These are phyloP conservation scores for Dalbergia cochinchinensis DNA, from an alignment of 306 rosid genomes.

Conservation along the genomic window DNA sequence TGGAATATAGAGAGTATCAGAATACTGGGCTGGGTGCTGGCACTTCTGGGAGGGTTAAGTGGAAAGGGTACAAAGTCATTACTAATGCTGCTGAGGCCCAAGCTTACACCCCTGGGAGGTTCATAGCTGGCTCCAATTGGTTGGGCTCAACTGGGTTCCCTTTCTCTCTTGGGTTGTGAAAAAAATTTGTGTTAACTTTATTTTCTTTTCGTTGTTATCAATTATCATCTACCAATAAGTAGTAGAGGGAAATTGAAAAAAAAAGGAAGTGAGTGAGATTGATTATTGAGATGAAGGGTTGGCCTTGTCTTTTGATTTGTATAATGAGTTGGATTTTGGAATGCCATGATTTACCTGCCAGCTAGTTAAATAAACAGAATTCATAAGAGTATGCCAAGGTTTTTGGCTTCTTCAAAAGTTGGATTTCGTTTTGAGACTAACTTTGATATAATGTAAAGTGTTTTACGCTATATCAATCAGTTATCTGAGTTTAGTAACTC, in stretches of 20 bases:
- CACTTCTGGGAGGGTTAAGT: conserved; percentile 67
- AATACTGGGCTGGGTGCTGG: conserved; percentile 81
- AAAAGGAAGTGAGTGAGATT: conserved; percentile 4
- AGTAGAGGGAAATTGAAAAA: neutral
- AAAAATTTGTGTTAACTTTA: neutral
- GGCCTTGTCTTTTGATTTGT: conserved; percentile 18
- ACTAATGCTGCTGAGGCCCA: conserved; percentile 70
- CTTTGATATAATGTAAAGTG: too few species aligned
- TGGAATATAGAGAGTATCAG: conserved; percentile 73
- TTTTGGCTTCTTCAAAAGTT: conserved; percentile 5
- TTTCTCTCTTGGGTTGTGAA: conserved; percentile 72
- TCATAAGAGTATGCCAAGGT: conserved; percentile 2
- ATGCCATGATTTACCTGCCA: neutral
- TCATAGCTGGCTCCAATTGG: conserved; percentile 79
- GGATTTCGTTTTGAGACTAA: neutral
- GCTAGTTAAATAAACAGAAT: conserved; percentile 7
- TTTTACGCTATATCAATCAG: too few species aligned
- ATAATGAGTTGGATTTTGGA: conserved; percentile 33
- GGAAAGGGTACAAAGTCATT: conserved; percentile 80
- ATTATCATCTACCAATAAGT: neutral
- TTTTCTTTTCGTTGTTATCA: neutral
- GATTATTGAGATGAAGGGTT: neutral
- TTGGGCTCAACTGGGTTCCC: conserved; percentile 76
- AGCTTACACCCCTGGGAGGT: conserved; percentile 60
- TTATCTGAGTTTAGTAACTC: too few species aligned